Evolutionary conservation across 208 protist genomes (phyloP), one percentile per base, ranked within the genome.

Genomic region (Acanthamoeba royreba): DNA sequence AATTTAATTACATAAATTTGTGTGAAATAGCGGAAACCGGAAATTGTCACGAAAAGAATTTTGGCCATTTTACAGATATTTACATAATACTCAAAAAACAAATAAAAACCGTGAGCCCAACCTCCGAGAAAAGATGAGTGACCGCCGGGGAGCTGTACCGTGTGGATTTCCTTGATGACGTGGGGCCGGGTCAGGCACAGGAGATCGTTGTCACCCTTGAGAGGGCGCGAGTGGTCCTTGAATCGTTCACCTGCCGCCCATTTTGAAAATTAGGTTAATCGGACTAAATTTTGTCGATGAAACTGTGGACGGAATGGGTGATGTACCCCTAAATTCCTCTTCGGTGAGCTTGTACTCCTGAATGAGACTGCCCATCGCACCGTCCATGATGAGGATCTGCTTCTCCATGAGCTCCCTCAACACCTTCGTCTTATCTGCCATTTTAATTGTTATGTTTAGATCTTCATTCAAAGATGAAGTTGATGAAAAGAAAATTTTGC

Each of bases 201-300:
- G 7, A 99, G 72, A 95, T 99, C 99, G 97, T 99, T 99, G 96
- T 99, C 99, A 58, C 99, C 99, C 95, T 99, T 99, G n/a, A 99
- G 95, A 55, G 98, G 96, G 85, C 98, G 97, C 5, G 69, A 91
- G 58, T 97, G 97, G 92, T 98, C 96, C 91, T 97, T 98, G 94
- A 99, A 98, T 93, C 98, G 94, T 81, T 98, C 97, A 1, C 89
- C 89, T 95, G 79, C 3, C 38, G 33, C 11, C 35, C n/a, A 93
- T 40, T 7, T 40, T 49, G 25, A 69, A 49, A 40, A 25, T 25
- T 9, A 33, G 52, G 43, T 42, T 40, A 33, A 33, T 8, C 46
- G 52, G 17, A 8, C n/a, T 7, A 47, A 31, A 19, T 13, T 66
- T 22, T 0, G 17, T 9, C 0, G 55, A n/a, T n/a, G n/a, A n/a